Percentiles rank a stretch among this genome's conserved stretches.
Conservation (phyloP, 73 alveolate species). For the Paramecium bursaria region DNA sequence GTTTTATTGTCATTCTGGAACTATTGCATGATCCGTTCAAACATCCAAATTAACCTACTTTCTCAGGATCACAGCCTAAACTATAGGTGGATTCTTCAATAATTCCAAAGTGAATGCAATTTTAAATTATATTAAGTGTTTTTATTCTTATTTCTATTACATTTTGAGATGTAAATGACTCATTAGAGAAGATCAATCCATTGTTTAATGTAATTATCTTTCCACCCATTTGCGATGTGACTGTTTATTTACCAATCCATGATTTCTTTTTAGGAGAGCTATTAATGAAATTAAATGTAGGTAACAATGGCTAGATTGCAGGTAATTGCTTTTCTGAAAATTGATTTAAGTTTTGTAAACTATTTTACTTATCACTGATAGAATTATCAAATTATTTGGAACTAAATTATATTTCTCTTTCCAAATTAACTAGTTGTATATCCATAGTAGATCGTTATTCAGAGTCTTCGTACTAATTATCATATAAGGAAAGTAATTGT, state of each 20-base stretch:
- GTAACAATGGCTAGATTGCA: conserved; percentile 9
- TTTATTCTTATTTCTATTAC: conserved; percentile 23
- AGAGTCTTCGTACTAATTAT: too few relatives aligned
- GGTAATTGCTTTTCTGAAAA: too few relatives aligned
- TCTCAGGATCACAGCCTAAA: not conserved
- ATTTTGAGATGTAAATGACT: not conserved
- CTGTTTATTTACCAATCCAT: not conserved
- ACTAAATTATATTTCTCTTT: too few relatives aligned
- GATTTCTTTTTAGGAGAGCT: not conserved
- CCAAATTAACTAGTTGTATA: too few relatives aligned
- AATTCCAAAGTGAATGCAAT: conserved; percentile 24
- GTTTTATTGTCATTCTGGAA: not conserved
- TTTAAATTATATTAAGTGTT: not conserved
- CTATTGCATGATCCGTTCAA: not conserved
- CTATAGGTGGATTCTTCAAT: conserved; percentile 20
- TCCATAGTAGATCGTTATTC: too few relatives aligned
- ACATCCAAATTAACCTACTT: conserved; percentile 46
- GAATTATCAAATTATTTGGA: too few relatives aligned
- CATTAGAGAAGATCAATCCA: conserved; percentile 3
- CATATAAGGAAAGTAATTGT: too few relatives aligned
- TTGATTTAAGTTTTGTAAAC: too few relatives aligned
- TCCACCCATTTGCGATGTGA: conserved; percentile 28
- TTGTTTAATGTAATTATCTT: conserved; percentile 5
- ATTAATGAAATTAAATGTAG: conserved; percentile 2
- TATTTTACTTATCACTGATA: too few relatives aligned